Base-by-base conservation (phyloP, 768 basidiomycete genomes). In the Leucosporidium yakuticum region DNA sequence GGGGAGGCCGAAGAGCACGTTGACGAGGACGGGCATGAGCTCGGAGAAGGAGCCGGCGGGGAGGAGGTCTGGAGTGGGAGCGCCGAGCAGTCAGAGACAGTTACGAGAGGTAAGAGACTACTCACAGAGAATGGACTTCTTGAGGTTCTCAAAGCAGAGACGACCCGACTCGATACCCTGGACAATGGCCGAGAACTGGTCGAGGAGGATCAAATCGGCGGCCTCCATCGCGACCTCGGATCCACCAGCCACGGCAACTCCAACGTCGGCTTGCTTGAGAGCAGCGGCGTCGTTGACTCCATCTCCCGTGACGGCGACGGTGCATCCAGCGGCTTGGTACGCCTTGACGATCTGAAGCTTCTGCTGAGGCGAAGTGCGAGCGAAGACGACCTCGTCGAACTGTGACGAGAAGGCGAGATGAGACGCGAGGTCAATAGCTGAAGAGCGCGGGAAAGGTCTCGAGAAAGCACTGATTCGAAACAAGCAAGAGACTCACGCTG, bases 281-380 rank as follows among this genome's bases (percentile, higher is more conserved):
- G 85, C 83, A 0, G 85, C 83, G 0, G 83, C 83, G 72, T 86
- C 84, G 69, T 86, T 86, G 0, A 85, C 84, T 34, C 86, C 86
- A 74, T 88, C 86, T 4, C 87, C 86, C 6, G 86, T 87, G 66
- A 86, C 85, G 2, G 84, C 85, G 8, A 86, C 85, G 2, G 84
- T 81, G 69, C 82, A 81, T 4, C 81, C 83, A 4, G 82, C 77
- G 14, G 76, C 77, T 75, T 87, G 84, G 69, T 86, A 81, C 47
- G 82, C 81, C 64, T 84, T 83, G 34, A 88, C 86, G 69, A 87
- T 87, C 57, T 83, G 81, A 1, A 87, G 78, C 74, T 87, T 87
- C 77, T 86, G 85, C 73, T 86, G 84, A 0, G 86, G 86, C 0
- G 83, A 84, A 2, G 85, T 86, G 8, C 86, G 80, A 1, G 85